Base-by-base conservation (phyloP, 495 filamentous ascomycete genomes). In the Aspergillus egyptiacus region DNA sequence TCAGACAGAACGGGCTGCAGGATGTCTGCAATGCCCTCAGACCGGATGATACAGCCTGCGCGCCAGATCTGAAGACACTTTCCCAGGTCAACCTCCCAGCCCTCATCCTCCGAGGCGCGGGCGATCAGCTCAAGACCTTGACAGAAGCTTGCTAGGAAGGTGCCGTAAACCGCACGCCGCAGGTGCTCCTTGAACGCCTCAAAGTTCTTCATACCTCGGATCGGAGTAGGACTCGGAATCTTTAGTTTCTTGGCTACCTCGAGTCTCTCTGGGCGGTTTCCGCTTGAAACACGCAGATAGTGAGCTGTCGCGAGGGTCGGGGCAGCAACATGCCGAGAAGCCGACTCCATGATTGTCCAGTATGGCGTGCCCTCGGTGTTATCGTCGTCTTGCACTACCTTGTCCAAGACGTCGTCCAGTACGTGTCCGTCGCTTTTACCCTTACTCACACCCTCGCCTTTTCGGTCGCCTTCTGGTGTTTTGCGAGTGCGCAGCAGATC, bases 321-420 rank as follows among this genome's bases (percentile, higher is more conserved):
- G 6, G 76, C 73, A 0, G 84, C 75, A 5, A 88, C 73, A 55
- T 90, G 83, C 7, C 77, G 72, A 4, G 61, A 54, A 15, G 80
- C 76, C 3, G 81, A 78, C 56, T 89, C 82, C 61, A 74, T 76
- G 25, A 80, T 68, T 82, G 40, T 19, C 40, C 79, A 88, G 53
- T 79, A 69, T 0, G 82, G 78, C 5, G 85, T 91, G 6, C 86
- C 84, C 63, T 89, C 84, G 23, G 40, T 43, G 75, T 73, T 70
- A 43, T 83, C 79, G 39, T 79, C 75, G 50, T 87, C 82, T 68
- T 89, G 83, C 2, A 87, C 84, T 0, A 88, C 84, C 49, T 87
- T 91, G 62, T 89, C 86, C 48, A 82, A 76, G 8, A 88, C 76
- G 24, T 78, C 71, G 18, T 80, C 76, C 4, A 89, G 71, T 2